Percentiles rank a stretch among this genome's conserved stretches.
Evolutionary conservation across 2,329 filamentous ascomycete species (phyloP).

Genomic region (Pseudogymnoascus sp.): DNA sequence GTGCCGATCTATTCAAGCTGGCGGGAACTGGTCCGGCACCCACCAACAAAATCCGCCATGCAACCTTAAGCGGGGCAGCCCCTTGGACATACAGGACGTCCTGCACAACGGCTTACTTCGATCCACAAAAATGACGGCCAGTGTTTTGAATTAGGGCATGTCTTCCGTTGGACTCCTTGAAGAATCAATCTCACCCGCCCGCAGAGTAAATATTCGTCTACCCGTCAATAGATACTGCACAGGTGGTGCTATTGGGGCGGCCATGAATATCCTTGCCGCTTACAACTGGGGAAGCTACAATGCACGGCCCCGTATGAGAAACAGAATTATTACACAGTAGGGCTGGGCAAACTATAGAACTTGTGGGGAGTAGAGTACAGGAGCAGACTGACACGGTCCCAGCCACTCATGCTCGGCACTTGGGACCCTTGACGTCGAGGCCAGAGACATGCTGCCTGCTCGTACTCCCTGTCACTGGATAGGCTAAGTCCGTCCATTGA

Average conservation of each 20-base stretch:
- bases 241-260: background rate
- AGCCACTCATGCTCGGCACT: background rate
- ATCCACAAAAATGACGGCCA: constrained; percentile 8
- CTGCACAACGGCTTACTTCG: background rate
- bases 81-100: background rate
- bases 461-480: background rate
- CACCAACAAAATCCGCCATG: background rate
- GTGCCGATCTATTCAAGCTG: background rate
- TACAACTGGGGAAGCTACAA: background rate
- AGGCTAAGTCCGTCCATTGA: background rate
- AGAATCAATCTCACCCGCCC: background rate
- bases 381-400: background rate
- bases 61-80: background rate
- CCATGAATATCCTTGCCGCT: background rate
- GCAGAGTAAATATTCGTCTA: background rate
- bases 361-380: background rate
- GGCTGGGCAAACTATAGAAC: background rate
- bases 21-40: background rate
- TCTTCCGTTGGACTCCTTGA: background rate
- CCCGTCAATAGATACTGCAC: background rate
- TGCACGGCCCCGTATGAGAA: background rate
- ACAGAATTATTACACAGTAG: background rate
- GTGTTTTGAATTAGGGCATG: background rate
- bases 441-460: background rate
- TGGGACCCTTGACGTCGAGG: background rate